Conservation (phyloP, 1,284 basidiomycete genomes). For the Xanthoconium separans region DNA sequence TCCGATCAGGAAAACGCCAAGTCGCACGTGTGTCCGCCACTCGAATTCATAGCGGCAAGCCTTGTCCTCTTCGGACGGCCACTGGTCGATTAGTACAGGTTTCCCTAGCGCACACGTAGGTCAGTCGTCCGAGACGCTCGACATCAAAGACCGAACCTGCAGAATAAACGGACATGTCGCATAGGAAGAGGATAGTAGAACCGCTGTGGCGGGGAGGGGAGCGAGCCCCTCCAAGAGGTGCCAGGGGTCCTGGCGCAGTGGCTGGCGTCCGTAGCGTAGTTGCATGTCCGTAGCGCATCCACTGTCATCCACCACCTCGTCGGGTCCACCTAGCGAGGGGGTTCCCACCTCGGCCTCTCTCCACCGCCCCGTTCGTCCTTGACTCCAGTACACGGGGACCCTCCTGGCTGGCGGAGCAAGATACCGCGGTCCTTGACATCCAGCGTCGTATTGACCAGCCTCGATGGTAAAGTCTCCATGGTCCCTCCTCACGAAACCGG, state of each 20-base stretch:
- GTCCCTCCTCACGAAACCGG: slow-evolving; percentile 57
- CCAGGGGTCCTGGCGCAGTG: too few species aligned
- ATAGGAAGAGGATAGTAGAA: slow-evolving; percentile 70
- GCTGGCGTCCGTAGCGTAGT: too few species aligned
- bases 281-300: too few species aligned
- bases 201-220: too few species aligned
- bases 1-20: neutral
- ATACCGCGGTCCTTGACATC: slow-evolving; percentile 46
- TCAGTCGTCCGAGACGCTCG: neutral
- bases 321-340: too few species aligned
- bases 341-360: too few species aligned
- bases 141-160: slow-evolving; percentile 39
- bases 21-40: slow-evolving; percentile 66
- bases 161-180: slow-evolving; percentile 52
- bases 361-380: slow-evolving; percentile 24
- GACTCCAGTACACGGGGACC: slow-evolving; percentile 55
- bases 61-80: slow-evolving; percentile 56
- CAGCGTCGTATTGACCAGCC: slow-evolving; percentile 61
- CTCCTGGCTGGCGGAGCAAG: slow-evolving; percentile 53
- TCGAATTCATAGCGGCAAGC: slow-evolving; percentile 71
- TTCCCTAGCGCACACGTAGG: slow-evolving; percentile 32
- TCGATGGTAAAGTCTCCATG: slow-evolving; percentile 74
- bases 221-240: too few species aligned
- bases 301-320: too few species aligned
- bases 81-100: slow-evolving; percentile 59